Evolutionary conservation across 176 grass and related monocot genomes (phyloP), one percentile per base, ranked within the genome.

Genomic region (Lolium multiflorum): DNA sequence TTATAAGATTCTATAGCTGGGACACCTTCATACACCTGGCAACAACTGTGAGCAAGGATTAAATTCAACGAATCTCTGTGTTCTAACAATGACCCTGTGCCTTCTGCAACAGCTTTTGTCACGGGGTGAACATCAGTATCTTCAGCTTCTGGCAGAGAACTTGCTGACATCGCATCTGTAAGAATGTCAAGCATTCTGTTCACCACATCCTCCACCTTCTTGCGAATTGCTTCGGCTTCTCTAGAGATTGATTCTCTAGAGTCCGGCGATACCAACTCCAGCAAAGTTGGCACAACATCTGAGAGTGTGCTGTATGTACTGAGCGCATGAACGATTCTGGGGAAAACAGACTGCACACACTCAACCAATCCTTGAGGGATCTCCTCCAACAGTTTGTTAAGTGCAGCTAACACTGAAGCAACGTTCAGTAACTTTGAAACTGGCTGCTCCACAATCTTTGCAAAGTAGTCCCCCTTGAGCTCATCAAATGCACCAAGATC

Each of bases 401-500:
- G 65, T 43, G 31, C 67, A 71, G 65, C 66, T 24, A 50, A 57
- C 12, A 56, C 11, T 58, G 65, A 71, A 57, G 31, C 20, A 71
- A 26, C 50, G 37, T 71, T 58, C 66, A 82, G 49, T 44, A 82
- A 82, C 20, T 82, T 82, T 50, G 68, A 16, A 56, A 82, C 20
- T 11, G 28, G 47, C 26, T 69, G 79, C 47, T 82, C 63, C 17
- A 38, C 63, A 69, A 82, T 69, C 17, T 55, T 82, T 52, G 48
- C 26, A 37, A 82, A 82, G 63, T 81, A 81, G 12, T 69, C 47
- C 26, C 25, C 28, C 48, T 82, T 82, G 80, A 82, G 26, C 64
- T 82, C 80, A 55, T 82, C 80, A 70, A 82, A 82, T 20, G 50
- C 50, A 71, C 80, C 80, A 43, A 71, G 70, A 25, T 17, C 70